Percentiles rank a stretch among this genome's conserved stretches.
phyloP scores from a whole-genome alignment of 371 early-diverging fungal genomes.

The Blastocladiella emersonii region DNA sequence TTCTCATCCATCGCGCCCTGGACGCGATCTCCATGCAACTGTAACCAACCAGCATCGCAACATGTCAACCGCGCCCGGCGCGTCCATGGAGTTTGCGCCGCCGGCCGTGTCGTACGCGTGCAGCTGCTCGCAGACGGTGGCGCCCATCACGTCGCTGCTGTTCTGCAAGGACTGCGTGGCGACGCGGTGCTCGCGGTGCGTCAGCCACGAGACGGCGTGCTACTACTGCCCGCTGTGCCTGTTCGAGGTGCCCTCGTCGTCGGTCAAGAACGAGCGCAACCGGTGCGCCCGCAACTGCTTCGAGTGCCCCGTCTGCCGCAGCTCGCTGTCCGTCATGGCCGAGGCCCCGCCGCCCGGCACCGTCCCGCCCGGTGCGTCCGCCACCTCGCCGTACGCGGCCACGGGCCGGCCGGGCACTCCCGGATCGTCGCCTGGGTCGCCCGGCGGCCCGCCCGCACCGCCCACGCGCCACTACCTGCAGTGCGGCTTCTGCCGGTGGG shows the following conservation, averaged over 20 bases:
- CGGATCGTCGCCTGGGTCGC: neutral
- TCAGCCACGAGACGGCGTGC: conserved; percentile 67
- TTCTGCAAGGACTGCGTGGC: conserved; percentile 77
- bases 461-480: conserved; percentile 42
- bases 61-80: no score
- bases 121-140: neutral
- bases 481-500: conserved; percentile 84
- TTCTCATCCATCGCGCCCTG: no score
- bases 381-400: conserved; percentile 12
- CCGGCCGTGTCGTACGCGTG: neutral
- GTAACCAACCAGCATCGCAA: no score
- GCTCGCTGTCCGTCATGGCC: conserved; percentile 63
- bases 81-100: neutral
- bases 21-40: no score
- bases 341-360: conserved; percentile 28
- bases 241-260: conserved; percentile 90
- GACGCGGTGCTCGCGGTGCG: conserved; percentile 65
- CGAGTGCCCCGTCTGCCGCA: conserved; percentile 78
- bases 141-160: conserved; percentile 30
- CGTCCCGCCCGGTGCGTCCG: conserved; percentile 9
- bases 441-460: conserved; percentile 6
- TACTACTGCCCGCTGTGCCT: conserved; percentile 91
- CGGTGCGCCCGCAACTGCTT: conserved; percentile 89
- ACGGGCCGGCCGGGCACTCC: conserved; percentile 8
- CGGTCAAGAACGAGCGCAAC: conserved; percentile 83